Percentiles rank a stretch among this genome's conserved stretches.
phyloP scores from a whole-genome alignment of 257 asterid species.

The Nicotiana noctiflora region DNA sequence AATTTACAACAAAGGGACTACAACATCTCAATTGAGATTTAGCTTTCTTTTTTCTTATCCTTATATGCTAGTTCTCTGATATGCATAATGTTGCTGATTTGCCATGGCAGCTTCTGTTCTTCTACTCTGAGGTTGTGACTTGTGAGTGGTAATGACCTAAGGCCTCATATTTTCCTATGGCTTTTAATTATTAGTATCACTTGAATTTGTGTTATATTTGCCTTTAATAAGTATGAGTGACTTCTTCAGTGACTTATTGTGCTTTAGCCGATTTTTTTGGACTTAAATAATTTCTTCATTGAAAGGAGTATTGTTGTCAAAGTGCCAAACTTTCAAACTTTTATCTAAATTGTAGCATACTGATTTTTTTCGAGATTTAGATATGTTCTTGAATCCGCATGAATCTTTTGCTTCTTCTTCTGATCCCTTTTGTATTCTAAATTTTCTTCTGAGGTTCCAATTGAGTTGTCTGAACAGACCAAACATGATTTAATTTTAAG shows the following conservation, averaged over 20 bases:
- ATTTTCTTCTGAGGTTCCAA: neutral
- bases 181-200: neutral
- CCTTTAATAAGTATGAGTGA: neutral
- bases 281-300: neutral
- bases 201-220: neutral
- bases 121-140: neutral
- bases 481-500: neutral
- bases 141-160: neutral
- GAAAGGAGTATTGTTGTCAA: neutral
- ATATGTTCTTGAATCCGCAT: neutral
- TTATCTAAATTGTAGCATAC: neutral
- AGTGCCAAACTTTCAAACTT: neutral
- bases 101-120: neutral
- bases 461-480: neutral
- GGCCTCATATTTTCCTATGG: neutral
- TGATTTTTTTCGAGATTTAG: neutral
- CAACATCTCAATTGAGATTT: neutral
- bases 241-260: neutral
- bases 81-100: constrained; percentile 6
- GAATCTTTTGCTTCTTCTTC: neutral
- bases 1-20: neutral
- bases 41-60: neutral
- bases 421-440: neutral
- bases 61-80: neutral
- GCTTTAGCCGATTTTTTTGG: neutral